A percentile compares a stretch with the other conserved stretches of the same genome.
phyloP scores from a whole-genome alignment of 768 basidiomycete species.

The Serendipita sp. region DNA sequence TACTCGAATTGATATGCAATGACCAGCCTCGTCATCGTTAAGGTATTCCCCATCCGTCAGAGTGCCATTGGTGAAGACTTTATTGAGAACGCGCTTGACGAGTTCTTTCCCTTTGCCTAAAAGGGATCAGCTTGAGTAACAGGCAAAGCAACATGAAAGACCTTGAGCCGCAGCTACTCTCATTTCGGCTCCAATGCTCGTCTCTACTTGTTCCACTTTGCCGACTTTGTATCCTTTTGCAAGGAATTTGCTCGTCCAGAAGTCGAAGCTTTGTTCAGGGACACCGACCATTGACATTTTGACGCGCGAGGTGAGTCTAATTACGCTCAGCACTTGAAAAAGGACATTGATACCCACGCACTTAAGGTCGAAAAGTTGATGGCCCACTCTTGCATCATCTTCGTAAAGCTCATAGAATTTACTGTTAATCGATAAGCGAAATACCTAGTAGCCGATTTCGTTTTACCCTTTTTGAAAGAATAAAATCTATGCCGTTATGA shows the following conservation, averaged over 20 bases:
- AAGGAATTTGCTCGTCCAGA: constrained; percentile 82
- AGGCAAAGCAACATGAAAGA: constrained; percentile 23
- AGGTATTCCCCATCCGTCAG: constrained; percentile 81
- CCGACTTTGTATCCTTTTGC: constrained; percentile 89
- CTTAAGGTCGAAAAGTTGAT: constrained; percentile 90
- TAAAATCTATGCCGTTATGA: constrained; percentile 36
- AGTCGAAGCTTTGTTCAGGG: constrained; percentile 84
- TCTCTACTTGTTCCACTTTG: constrained; percentile 92
- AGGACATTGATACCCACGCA: constrained; percentile 1
- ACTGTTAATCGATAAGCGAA: constrained; percentile 21
- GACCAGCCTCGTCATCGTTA: constrained; percentile 84
- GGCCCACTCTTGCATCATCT: constrained; percentile 84
- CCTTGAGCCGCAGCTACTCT: constrained; percentile 60
- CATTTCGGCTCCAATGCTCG: constrained; percentile 94
- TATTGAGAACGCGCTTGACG: constrained; percentile 53
- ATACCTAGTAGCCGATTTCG: constrained; percentile 16
- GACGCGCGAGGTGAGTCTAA: constrained; percentile 56
- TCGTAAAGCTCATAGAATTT: constrained; percentile 78
- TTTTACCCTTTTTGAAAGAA: constrained; percentile 96
- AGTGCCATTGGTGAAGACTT: constrained; percentile 93
- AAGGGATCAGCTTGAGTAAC: background rate
- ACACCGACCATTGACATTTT: constrained; percentile 99
- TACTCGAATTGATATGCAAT: constrained; percentile 82
- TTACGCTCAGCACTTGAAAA: background rate
- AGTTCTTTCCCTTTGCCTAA: constrained; percentile 9